Evolutionary conservation across 2,329 filamentous ascomycete species (phyloP), one percentile per base, ranked within the genome.

Genomic region (Nakataea oryzae): DNA sequence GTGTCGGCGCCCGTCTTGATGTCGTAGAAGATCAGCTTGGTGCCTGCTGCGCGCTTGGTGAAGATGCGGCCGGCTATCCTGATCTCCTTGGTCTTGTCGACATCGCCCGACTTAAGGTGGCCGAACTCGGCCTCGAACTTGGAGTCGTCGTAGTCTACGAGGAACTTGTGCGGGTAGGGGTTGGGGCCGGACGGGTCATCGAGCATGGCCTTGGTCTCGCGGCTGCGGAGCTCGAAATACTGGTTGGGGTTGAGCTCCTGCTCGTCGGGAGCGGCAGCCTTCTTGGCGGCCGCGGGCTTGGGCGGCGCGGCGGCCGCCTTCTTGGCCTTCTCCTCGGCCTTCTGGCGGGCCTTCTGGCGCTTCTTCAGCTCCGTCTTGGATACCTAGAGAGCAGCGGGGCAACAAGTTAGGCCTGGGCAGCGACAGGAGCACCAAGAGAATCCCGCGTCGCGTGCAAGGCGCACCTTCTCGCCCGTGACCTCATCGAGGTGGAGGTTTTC

Each of bases 181-280:
- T 93, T 89, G 54, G 90, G 89, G 64, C 86, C 78, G 78, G 89
- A 86, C 71, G 84, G 62, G 62, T 66, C 86, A 71, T 87, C 79
- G 70, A 88, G 84, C 66, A 93, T 83, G 72, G 87, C 87, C 74
- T 90, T 87, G 77, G 93, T 83, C 67, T 84, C 82, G 70, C 90
- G 86, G 71, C 89, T 96, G 66, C 95, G 90, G 73, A 97, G 96
- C 79, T 99, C 95, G 74, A 96, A 97, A 81, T 97, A 99, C 74
- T 85, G 81, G 74, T 82, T 82, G 41, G 81, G 81, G 63, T 81
- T 81, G 62, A 83, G 74, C 66, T 83, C 80, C 74, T 81, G 81
- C 74, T 84, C 81, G 61, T 73, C 71, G 71, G 91, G 61, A 4
- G 67, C 89, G 65, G 89, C 85, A 47, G 87, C 73, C 57, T 74